Evolutionary conservation across 768 basidiomycete species (phyloP).

Genomic region (Podaxis rugospora): DNA sequence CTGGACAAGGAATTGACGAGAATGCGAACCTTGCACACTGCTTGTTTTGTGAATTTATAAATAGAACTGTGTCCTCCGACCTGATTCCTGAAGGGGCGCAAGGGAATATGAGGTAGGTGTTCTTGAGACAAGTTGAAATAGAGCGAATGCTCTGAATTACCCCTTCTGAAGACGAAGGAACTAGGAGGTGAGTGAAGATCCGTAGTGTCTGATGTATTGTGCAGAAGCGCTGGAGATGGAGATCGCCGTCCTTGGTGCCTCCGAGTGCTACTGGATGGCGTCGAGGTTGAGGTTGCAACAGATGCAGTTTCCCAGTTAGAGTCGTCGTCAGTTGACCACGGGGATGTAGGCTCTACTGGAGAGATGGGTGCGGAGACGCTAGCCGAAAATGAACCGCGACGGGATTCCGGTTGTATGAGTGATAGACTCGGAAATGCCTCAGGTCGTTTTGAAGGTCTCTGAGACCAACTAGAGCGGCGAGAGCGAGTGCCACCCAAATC

Average conservation of each 20-base stretch:
- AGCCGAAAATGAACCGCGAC: not conserved
- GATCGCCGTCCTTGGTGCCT: constrained; percentile 17
- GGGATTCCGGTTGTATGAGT: constrained; percentile 14
- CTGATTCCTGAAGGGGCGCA: constrained; percentile 95
- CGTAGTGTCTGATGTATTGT: not conserved
- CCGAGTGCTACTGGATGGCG: constrained; percentile 38
- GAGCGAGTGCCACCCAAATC: not conserved
- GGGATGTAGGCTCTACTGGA: constrained; percentile 40
- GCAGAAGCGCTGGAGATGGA: constrained; percentile 7
- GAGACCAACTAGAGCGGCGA: not conserved
- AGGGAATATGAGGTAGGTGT: constrained; percentile 80
- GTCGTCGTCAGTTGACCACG: constrained; percentile 77
- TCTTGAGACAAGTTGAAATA: constrained; percentile 45
- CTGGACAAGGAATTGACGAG: constrained; percentile 11
- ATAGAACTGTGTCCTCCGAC: constrained; percentile 97
- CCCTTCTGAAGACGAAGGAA: constrained; percentile 7
- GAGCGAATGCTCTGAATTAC: not conserved
- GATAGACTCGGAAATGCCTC: constrained; percentile 17
- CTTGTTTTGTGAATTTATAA: constrained; percentile 95
- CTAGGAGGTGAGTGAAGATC: constrained; percentile 1
- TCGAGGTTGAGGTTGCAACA: constrained; percentile 55
- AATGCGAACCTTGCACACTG: constrained; percentile 90
- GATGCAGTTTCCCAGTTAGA: constrained; percentile 75
- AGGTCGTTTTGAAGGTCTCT: not conserved
- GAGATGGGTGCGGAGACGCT: constrained; percentile 23